These are phyloP conservation scores for Hymenoscyphus infarciens DNA, from an alignment of 2,329 filamentous ascomycete species.

Conservation along the genomic window DNA sequence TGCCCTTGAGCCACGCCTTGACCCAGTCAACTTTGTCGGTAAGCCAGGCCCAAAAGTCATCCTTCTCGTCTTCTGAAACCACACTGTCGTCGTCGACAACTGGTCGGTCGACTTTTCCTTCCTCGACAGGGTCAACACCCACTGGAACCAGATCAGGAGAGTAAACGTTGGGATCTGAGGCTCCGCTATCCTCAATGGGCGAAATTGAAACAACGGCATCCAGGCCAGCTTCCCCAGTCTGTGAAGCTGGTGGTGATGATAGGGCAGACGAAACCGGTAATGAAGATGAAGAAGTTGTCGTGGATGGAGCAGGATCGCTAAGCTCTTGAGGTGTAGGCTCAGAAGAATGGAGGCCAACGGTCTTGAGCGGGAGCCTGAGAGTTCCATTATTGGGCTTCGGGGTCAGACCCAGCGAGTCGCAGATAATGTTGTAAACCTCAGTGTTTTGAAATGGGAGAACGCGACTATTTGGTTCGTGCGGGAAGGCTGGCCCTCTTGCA, in stretches of 20 bases:
- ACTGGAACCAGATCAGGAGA: constrained; percentile 27
- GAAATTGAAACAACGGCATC: constrained; percentile 30
- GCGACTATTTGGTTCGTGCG: constrained; percentile 75
- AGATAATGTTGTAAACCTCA: constrained; percentile 92
- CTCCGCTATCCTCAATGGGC: constrained; percentile 30
- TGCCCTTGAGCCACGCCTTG: constrained; percentile 28
- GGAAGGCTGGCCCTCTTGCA: constrained; percentile 87
- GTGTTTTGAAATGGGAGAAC: constrained; percentile 86
- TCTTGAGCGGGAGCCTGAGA: constrained; percentile 61
- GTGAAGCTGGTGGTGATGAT: not conserved
- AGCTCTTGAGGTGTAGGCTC: constrained; percentile 48
- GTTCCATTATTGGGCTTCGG: constrained; percentile 86
- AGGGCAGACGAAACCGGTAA: not conserved
- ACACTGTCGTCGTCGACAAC: constrained; percentile 26
- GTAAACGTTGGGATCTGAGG: constrained; percentile 27
- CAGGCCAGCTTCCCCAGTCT: constrained; percentile 14
- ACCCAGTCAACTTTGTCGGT: constrained; percentile 45
- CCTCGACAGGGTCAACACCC: constrained; percentile 30
- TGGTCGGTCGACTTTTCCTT: constrained; percentile 25
- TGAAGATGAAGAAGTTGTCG: not conserved
- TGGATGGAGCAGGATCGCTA: constrained; percentile 43
- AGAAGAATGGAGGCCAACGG: constrained; percentile 46
- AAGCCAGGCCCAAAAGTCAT: constrained; percentile 51
- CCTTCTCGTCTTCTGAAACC: constrained; percentile 32
- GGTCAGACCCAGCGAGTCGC: constrained; percentile 73